Conservation (phyloP, 2,329 filamentous ascomycete species). For the Calonectria montana region DNA sequence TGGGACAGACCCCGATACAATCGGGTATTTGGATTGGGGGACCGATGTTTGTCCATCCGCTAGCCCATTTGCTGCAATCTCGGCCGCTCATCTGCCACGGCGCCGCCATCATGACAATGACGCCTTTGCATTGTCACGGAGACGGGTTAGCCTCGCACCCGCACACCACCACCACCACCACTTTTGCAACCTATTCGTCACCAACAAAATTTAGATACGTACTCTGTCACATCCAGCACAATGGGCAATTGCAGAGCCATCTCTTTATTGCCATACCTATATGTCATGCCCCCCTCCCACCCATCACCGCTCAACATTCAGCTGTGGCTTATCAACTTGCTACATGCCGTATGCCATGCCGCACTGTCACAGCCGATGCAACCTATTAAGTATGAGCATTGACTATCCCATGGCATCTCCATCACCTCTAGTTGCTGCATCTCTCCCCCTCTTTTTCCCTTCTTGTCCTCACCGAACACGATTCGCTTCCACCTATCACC, state of each 20-base stretch:
- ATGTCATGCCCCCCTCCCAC: background rate
- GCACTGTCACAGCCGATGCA: background rate
- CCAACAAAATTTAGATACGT: background rate
- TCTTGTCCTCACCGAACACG: constrained; percentile 5
- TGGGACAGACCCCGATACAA: constrained; percentile 10
- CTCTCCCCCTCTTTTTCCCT: constrained; percentile 14
- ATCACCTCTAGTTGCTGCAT: background rate
- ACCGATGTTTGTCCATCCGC: background rate
- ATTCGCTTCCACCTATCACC: background rate
- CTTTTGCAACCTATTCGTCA: background rate
- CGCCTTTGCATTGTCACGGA: background rate
- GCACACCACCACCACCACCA: background rate
- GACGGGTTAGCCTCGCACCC: constrained; percentile 8
- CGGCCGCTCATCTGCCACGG: constrained; percentile 1
- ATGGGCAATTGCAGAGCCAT: background rate
- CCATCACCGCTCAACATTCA: background rate
- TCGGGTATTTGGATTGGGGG: constrained; percentile 11
- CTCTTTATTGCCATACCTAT: background rate
- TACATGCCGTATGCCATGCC: background rate
- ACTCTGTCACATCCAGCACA: background rate
- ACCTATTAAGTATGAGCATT: constrained; percentile 1
- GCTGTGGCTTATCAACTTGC: constrained; percentile 2
- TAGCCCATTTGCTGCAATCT: constrained; percentile 7
- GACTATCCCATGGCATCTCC: constrained; percentile 9
- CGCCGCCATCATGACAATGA: constrained; percentile 11